These are phyloP conservation scores for Cercospora zeina DNA, from an alignment of 2,329 filamentous ascomycete species.

Conservation along the genomic window DNA sequence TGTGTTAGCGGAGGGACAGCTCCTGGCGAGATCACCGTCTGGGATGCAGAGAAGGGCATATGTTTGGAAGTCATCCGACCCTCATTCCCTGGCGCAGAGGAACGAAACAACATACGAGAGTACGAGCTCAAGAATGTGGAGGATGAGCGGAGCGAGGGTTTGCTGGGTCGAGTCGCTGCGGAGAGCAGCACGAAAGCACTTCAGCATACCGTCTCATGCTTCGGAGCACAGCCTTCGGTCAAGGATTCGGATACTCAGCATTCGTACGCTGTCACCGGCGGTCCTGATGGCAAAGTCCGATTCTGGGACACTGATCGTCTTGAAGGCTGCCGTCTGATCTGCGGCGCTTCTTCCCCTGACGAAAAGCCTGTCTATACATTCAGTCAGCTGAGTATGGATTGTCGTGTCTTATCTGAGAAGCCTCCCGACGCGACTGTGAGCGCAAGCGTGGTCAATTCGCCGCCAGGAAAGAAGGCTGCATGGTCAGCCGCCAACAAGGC, in stretches of 20 bases:
- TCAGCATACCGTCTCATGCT: constrained; percentile 47
- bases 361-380: constrained; percentile 69
- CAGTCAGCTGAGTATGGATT: constrained; percentile 45
- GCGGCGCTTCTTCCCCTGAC: constrained; percentile 65
- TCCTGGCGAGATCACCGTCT: constrained; percentile 86
- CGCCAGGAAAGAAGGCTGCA: constrained; percentile 41
- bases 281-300: constrained; percentile 84
- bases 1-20: constrained; percentile 86
- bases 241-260: constrained; percentile 71
- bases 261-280: constrained; percentile 82
- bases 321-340: constrained; percentile 77
- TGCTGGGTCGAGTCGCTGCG: constrained; percentile 74
- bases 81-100: constrained; percentile 58
- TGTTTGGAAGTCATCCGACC: constrained; percentile 85
- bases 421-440: constrained; percentile 24
- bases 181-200: constrained; percentile 16
- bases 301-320: constrained; percentile 87
- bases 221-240: constrained; percentile 69
- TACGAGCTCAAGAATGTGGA: constrained; percentile 89
- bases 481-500: constrained; percentile 18
- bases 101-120: constrained; percentile 52
- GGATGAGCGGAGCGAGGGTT: constrained; percentile 80
- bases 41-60: constrained; percentile 87
- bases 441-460: constrained; percentile 34
- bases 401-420: constrained; percentile 44